Evolutionary conservation across 306 rosid species (phyloP).

Genomic region (Boehmeria nivea): DNA sequence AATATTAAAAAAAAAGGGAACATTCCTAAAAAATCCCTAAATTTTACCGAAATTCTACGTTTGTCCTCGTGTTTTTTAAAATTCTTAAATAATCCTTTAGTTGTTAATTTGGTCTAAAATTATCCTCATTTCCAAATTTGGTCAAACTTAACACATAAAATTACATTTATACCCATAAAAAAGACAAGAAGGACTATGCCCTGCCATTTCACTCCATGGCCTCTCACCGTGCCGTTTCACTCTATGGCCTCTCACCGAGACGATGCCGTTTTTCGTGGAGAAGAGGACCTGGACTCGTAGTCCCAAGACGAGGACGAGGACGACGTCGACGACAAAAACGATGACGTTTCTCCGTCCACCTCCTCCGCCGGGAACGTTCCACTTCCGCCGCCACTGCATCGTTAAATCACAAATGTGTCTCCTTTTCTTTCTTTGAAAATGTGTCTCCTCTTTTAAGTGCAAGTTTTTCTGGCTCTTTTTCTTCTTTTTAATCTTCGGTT

Average conservation of each 20-base stretch:
- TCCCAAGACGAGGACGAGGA: slow-evolving; percentile 30
- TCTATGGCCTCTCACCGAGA: slow-evolving; percentile 50
- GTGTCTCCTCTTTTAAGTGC: slow-evolving; percentile 49
- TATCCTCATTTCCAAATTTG: too few species aligned
- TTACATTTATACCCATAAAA: too few species aligned
- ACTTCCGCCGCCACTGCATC: background rate
- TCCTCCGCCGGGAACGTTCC: slow-evolving; percentile 13
- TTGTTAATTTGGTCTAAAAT: too few species aligned
- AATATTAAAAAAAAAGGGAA: too few species aligned
- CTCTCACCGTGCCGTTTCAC: background rate
- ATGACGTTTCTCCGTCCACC: slow-evolving; percentile 9
- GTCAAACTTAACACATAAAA: too few species aligned
- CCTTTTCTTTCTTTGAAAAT: slow-evolving; percentile 30
- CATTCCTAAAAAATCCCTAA: too few species aligned
- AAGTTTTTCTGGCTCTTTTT: slow-evolving; percentile 29
- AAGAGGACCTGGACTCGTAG: slow-evolving; percentile 48
- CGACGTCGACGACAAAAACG: slow-evolving; percentile 23
- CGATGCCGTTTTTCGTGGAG: slow-evolving; percentile 69
- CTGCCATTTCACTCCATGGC: too few species aligned
- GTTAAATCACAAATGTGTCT: background rate
- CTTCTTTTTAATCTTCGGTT: background rate
- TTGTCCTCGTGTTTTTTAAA: too few species aligned
- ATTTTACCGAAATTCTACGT: too few species aligned
- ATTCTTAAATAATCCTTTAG: too few species aligned
- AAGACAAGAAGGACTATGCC: too few species aligned